Conservation (phyloP, 164 flowering plant genomes). For the Chloranthus sessilifolius region DNA sequence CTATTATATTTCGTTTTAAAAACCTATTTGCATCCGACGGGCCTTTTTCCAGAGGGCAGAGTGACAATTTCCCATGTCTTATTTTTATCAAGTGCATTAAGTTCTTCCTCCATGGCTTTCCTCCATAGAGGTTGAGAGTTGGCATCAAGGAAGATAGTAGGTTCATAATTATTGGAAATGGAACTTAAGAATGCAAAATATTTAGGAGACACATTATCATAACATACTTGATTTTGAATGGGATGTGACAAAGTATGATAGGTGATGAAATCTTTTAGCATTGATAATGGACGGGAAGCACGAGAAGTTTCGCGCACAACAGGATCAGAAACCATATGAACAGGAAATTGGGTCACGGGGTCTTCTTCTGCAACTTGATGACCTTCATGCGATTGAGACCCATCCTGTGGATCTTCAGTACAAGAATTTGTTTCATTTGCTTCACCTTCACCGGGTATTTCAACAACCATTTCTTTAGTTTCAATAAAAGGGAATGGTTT, state of each 20-base stretch:
- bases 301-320: not conserved
- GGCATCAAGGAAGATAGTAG: too few species aligned
- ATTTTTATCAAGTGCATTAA: not conserved
- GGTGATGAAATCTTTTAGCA: not conserved
- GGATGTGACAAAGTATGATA: too few species aligned
- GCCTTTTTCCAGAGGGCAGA: not conserved
- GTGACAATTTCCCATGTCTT: not conserved
- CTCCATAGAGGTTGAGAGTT: not conserved
- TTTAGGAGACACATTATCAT: not conserved
- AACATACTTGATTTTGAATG: not conserved
- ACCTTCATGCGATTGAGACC: too few species aligned
- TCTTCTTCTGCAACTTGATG: not conserved
- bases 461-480: too few species aligned
- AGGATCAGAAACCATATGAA: not conserved
- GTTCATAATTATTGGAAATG: too few species aligned
- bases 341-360: not conserved
- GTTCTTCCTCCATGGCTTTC: too few species aligned
- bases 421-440: not conserved
- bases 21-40: slow-evolving; percentile 5
- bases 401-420: not conserved
- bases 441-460: not conserved
- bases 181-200: not conserved
- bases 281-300: not conserved
- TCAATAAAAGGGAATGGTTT: too few species aligned
- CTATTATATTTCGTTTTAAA: not conserved